Evolutionary conservation across 106 monocot genomes (phyloP).

Genomic region (Platanthera zijinensis): DNA sequence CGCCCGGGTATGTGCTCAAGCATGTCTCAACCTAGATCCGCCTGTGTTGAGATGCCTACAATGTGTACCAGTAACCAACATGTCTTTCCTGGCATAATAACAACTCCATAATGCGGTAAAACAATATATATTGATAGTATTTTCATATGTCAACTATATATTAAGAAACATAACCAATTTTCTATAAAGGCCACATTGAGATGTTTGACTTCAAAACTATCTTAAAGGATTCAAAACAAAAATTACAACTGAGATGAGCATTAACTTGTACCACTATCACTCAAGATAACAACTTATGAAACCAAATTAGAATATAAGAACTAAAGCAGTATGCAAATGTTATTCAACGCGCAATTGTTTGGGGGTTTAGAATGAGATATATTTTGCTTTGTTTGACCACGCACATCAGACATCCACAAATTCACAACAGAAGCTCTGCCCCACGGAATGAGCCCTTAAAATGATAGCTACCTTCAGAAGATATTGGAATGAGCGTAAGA

Average conservation of each 20-base stretch:
- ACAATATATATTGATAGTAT: neutral
- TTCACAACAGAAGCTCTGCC: no score
- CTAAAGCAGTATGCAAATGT: neutral
- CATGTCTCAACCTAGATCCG: no score
- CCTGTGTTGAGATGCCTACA: slow-evolving; percentile 78
- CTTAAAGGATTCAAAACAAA: no score
- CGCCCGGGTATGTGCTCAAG: no score
- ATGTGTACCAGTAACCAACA: slow-evolving; percentile 86
- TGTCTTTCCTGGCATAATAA: slow-evolving; percentile 57
- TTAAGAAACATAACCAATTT: neutral
- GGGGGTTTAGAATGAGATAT: no score
- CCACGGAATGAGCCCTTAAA: neutral
- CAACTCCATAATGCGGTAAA: neutral
- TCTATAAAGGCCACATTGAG: neutral
- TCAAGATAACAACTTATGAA: neutral
- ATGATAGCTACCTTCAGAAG: neutral
- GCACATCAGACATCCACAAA: no score
- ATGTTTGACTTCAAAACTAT: neutral
- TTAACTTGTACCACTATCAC: neutral
- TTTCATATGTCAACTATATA: neutral
- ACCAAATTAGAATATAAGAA: neutral
- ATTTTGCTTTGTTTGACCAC: no score
- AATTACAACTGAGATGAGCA: no score
- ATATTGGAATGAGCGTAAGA: neutral
- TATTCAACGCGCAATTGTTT: no score